Evolutionary conservation across 306 rosid species (phyloP), one percentile per base, ranked within the genome.

Genomic region (Cucurbita pepo): DNA sequence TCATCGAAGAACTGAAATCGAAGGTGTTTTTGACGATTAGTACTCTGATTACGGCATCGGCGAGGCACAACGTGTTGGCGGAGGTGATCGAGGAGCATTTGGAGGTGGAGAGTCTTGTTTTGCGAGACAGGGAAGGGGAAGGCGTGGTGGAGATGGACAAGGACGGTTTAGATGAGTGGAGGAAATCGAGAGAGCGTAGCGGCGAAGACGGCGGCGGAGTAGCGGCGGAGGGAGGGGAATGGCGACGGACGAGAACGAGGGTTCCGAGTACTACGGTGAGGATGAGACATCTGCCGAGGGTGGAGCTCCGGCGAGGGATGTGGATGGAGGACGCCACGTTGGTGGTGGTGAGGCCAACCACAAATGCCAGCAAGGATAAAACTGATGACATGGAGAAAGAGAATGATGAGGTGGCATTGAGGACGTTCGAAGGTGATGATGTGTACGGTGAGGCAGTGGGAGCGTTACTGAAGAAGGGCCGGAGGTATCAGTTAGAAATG

Each of bases 181-280:
- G 76, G 36, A 73, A 19, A 4, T 75, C 16, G 45, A 48, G 19
- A 60, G 45, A 53, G 44, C 12, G 30, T 36, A 37, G 10, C 50
- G 22, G 52, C 5, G 52, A 11, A 11, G 16, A 47, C 5, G 16
- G 34, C 47, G 52, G 9, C 16, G 12, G 41, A 30, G 25, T 8
- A 80, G 56, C 8, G 62, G 67, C 16, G 9, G 76, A 71, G 43
- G 79, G 38, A 8, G 71, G 41, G 43, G 80, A 57, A 14, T 58
- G 73, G 77, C 57, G 38, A 15, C 56, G 64, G 62, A 63, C 75
- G 59, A 78, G 82, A 77, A 80, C 85, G 22, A 80, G 41, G 63
- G 79, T 85, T 54, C 85, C 89, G 7, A 74, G 82, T 48, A 84
- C 81, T 75, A 78, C 77, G 76, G 79, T 82, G 81, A 78, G 79